Evolutionary conservation across 169 alveolate species (phyloP).

Genomic region (Eimeria tenella): DNA sequence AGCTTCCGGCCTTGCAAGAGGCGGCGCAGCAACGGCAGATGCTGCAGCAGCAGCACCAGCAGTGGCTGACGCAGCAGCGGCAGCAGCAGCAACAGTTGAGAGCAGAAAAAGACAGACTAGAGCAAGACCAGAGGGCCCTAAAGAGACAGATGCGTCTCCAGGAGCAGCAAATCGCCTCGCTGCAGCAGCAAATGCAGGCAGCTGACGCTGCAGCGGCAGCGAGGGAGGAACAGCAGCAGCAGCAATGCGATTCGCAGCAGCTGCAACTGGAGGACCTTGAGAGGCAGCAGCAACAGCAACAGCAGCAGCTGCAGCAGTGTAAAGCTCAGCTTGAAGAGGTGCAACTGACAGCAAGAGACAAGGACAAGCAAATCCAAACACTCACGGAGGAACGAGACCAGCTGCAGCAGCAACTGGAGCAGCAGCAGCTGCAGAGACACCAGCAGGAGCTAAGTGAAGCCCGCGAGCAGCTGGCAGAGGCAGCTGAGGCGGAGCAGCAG

Average conservation of each 20-base stretch:
- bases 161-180: slow-evolving; percentile 61
- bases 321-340: not conserved
- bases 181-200: slow-evolving; percentile 72
- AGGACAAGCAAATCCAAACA: not conserved
- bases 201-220: slow-evolving; percentile 67
- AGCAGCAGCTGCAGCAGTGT: slow-evolving; percentile 40
- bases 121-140: not conserved
- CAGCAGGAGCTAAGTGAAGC: slow-evolving; percentile 8
- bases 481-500: slow-evolving; percentile 61
- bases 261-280: slow-evolving; percentile 24
- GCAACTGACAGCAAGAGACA: slow-evolving; percentile 22
- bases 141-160: slow-evolving; percentile 56
- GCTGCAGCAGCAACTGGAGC: slow-evolving; percentile 19
- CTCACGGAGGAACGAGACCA: not conserved
- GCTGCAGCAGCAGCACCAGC: slow-evolving; percentile 75
- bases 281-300: slow-evolving; percentile 71
- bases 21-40: slow-evolving; percentile 70
- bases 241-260: slow-evolving; percentile 28
- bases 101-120: slow-evolving; percentile 21
- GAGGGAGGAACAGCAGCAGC: slow-evolving; percentile 71
- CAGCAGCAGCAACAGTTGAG: slow-evolving; percentile 70
- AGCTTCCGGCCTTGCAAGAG: slow-evolving; percentile 54
- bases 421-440: slow-evolving; percentile 50
- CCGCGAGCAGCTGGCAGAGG: slow-evolving; percentile 22
- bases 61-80: slow-evolving; percentile 40